Percentiles rank a stretch among this genome's conserved stretches.
These are phyloP conservation scores for Candida pseudoviswanathii DNA, from an alignment of 1,139 yeast genomes.

Conservation along the genomic window DNA sequence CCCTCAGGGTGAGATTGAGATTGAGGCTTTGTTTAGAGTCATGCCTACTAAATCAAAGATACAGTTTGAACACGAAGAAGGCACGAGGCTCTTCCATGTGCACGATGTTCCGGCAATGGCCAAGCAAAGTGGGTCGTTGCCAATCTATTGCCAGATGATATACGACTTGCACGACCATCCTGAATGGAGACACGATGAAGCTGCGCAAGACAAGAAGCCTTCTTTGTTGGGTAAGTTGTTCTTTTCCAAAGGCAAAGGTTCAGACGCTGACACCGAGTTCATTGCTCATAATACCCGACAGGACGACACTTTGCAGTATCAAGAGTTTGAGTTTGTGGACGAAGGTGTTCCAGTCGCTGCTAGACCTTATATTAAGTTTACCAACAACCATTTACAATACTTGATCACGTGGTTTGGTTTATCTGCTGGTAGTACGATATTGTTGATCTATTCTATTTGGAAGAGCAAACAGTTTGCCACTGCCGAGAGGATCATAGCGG, in stretches of 20 bases:
- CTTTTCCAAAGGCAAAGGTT: slow-evolving; percentile 10
- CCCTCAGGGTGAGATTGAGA: slow-evolving; percentile 73
- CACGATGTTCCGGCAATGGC: slow-evolving; percentile 87
- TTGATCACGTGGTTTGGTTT: slow-evolving; percentile 94
- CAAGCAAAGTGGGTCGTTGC: slow-evolving; percentile 61
- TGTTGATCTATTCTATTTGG: slow-evolving; percentile 46
- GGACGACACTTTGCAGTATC: slow-evolving; percentile 42
- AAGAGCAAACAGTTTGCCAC: slow-evolving; percentile 34
- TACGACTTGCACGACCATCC: slow-evolving; percentile 65
- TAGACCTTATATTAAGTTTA: slow-evolving; percentile 72
- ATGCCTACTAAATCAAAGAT: slow-evolving; percentile 71
- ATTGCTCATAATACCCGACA: slow-evolving; percentile 20
- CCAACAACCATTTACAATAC: slow-evolving; percentile 91
- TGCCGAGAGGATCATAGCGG: slow-evolving; percentile 45
- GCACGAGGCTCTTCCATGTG: slow-evolving; percentile 63
- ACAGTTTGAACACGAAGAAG: slow-evolving; percentile 74
- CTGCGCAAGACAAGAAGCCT: slow-evolving; percentile 7
- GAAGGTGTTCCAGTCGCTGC: slow-evolving; percentile 93
- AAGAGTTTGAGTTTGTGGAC: slow-evolving; percentile 55
- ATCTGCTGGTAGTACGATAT: slow-evolving; percentile 66
- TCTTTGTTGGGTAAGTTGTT: slow-evolving; percentile 17
- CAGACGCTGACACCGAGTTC: slow-evolving; percentile 23
- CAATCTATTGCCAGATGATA: slow-evolving; percentile 77
- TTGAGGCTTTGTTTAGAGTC: slow-evolving; percentile 71
- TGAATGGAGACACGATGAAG: slow-evolving; percentile 38